Percentiles rank a stretch among this genome's conserved stretches.
Evolutionary conservation across 225 moss, liverwort and hornwort genomes (phyloP).

Genomic region (Lunularia cruciata): DNA sequence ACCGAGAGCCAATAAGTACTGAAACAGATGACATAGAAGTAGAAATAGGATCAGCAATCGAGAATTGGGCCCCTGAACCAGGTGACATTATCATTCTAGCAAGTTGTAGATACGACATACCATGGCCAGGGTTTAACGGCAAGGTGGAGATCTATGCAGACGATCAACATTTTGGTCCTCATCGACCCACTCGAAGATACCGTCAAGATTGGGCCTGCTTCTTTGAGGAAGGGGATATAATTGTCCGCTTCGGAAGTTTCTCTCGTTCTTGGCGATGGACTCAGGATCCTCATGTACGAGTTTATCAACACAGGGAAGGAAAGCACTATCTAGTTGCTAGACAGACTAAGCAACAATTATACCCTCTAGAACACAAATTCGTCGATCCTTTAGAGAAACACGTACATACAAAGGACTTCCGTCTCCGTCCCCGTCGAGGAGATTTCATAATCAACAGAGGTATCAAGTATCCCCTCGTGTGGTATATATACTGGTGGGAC

Average conservation of each 20-base stretch:
- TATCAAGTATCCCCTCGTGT: slow-evolving; percentile 24
- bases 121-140: slow-evolving; percentile 47
- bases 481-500: slow-evolving; percentile 44
- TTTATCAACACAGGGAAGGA: slow-evolving; percentile 14
- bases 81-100: slow-evolving; percentile 43
- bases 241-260: slow-evolving; percentile 39
- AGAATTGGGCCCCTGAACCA: slow-evolving; percentile 12
- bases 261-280: slow-evolving; percentile 34
- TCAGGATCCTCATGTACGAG: slow-evolving; percentile 26
- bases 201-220: slow-evolving; percentile 32
- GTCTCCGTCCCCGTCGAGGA: slow-evolving; percentile 33
- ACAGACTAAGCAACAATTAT: slow-evolving; percentile 31
- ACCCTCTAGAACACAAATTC: slow-evolving; percentile 37
- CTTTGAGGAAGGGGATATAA: slow-evolving; percentile 36
- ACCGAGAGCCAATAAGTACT: background rate
- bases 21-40: background rate
- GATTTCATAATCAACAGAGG: slow-evolving; percentile 36
- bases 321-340: slow-evolving; percentile 26
- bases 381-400: slow-evolving; percentile 31
- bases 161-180: no score
- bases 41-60: background rate
- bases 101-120: slow-evolving; percentile 29
- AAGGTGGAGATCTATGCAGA: slow-evolving; percentile 43
- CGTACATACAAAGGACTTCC: slow-evolving; percentile 26
- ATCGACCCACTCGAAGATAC: no score